Percentiles rank a stretch among this genome's conserved stretches.
These are phyloP conservation scores for Aegilops speltoides DNA, from an alignment of 176 grass and related monocot genomes.

Conservation along the genomic window DNA sequence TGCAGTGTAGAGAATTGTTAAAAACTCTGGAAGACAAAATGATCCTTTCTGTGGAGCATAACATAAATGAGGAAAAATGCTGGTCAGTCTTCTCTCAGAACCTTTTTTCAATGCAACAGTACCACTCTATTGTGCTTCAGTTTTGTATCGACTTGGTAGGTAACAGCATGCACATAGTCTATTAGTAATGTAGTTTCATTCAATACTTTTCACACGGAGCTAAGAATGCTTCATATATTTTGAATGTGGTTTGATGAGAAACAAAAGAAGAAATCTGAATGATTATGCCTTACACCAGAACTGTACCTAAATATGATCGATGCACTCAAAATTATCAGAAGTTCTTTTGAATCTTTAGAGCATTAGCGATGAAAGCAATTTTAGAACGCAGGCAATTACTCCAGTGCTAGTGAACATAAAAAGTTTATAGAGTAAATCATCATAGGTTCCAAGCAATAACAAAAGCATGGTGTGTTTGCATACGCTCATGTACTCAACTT, in stretches of 20 bases:
- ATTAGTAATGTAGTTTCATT: neutral
- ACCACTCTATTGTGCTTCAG: slow-evolving; percentile 3
- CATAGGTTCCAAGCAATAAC: neutral
- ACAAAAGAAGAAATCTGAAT: neutral
- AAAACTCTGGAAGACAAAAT: slow-evolving; percentile 38
- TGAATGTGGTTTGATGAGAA: neutral
- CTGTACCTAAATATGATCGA: neutral
- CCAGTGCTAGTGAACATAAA: neutral
- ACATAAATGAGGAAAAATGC: slow-evolving; percentile 28
- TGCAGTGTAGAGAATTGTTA: slow-evolving; percentile 44
- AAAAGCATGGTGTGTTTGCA: neutral
- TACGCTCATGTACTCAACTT: neutral
- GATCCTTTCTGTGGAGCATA: slow-evolving; percentile 30
- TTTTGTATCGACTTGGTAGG: slow-evolving; percentile 16
- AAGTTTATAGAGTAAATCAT: neutral
- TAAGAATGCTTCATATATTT: neutral
- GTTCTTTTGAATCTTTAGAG: neutral
- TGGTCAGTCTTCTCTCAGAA: slow-evolving; percentile 39
- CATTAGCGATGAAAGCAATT: neutral
- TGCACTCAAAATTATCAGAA: neutral
- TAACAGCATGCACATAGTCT: neutral
- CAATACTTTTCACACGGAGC: neutral
- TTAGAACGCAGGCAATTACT: neutral
- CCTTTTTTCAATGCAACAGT: slow-evolving; percentile 6
- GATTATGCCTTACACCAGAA: neutral